Conservation (phyloP, 2,329 filamentous ascomycete genomes). For the Stagonosporopsis tanaceti region DNA sequence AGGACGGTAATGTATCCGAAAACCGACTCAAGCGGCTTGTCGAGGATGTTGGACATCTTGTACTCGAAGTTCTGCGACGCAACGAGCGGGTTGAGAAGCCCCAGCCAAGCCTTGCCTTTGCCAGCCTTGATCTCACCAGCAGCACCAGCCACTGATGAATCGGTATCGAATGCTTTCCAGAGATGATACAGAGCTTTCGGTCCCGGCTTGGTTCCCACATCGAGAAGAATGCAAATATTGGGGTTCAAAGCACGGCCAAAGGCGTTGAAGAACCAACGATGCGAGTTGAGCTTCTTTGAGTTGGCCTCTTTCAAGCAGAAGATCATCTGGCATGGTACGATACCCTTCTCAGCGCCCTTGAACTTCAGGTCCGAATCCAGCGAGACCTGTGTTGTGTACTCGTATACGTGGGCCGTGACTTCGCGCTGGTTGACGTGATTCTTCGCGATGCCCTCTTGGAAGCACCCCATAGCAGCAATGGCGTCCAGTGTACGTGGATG, state of each 20-base stretch:
- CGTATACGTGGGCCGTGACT: constrained; percentile 96
- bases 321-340: constrained; percentile 96
- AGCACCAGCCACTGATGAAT: constrained; percentile 95
- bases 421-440: constrained; percentile 96
- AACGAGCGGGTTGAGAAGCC: constrained; percentile 90
- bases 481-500: constrained; percentile 93
- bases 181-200: constrained; percentile 93
- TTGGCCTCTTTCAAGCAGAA: constrained; percentile 99
- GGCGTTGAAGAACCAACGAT: constrained; percentile 99
- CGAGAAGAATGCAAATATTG: constrained; percentile 95
- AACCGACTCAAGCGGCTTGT: constrained; percentile 95
- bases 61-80: constrained; percentile 99
- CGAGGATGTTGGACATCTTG: constrained; percentile 99
- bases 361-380: constrained; percentile 96
- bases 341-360: constrained; percentile 98
- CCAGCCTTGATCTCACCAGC: constrained; percentile 98
- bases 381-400: constrained; percentile 98
- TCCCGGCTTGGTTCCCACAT: constrained; percentile 93
- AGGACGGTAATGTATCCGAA: constrained; percentile 98
- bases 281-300: constrained; percentile 95
- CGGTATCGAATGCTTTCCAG: constrained; percentile 98
- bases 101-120: constrained; percentile 83
- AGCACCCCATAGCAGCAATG: constrained; percentile 94
- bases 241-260: constrained; percentile 92
- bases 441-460: constrained; percentile 98